Evolutionary conservation across 106 monocot species (phyloP), one percentile per base, ranked within the genome.

Genomic region (Dactylorhiza incarnata): DNA sequence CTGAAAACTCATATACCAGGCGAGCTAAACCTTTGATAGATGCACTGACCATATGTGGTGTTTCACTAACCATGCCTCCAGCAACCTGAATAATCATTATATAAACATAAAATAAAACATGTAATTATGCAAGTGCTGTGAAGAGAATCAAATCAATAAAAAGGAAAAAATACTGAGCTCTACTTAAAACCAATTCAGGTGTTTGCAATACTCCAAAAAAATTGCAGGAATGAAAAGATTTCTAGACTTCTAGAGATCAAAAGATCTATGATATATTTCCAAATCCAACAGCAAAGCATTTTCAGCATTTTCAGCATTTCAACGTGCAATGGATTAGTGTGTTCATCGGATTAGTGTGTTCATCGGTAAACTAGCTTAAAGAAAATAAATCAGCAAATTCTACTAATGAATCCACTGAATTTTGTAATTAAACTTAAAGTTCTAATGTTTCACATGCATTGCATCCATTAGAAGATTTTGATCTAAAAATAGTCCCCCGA

Each of bases 1-100:
- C 97, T n/a, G 97, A 94, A 76, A 97, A 97, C 81, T 97, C 97
- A 82, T 97, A 97, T 26, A 91, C 82, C 79, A 97, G 79, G 52
- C 97, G 91, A 77, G 94, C 97, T 66, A 97, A 80, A 69, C 94
- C 94, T 85, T 85, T 94, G 51, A 94, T 79, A 12, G 91, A 87
- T 65, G 97, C 97, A 91, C 97, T 94, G 70, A 94, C 87, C 87
- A 91, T 89, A 66, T 89, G 84, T 37, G 97, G 94, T 51, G 84
- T 89, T 84, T 94, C 84, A 78, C 87, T 77, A 78, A 86, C 84
- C 43, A 94, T 73, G 15, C 84, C 86, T 69, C 91, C 89, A 54
- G 86, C 91, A 79, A 94, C 78, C 95, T 95, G 81, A 78, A 74
- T 7, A 7, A 71, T 45, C 7, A 37, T 37, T 37, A 37, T 37